phyloP scores from a whole-genome alignment of 2,329 filamentous ascomycete species.

The Aureobasidium sp. region DNA sequence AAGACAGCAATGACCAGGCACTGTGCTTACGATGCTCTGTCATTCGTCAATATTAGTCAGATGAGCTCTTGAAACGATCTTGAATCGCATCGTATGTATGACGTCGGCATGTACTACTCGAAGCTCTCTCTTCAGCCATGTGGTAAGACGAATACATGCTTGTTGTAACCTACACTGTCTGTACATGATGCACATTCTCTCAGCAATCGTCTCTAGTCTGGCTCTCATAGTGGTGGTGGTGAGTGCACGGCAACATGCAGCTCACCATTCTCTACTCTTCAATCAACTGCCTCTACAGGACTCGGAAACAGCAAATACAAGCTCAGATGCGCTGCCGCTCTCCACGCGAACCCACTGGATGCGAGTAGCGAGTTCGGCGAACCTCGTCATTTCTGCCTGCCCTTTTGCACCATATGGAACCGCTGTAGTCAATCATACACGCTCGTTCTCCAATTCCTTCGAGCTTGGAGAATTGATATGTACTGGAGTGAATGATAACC shows the following conservation, averaged over 20 bases:
- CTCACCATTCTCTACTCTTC: background rate
- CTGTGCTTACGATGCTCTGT: background rate
- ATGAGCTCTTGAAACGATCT: background rate
- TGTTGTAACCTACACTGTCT: too few species aligned
- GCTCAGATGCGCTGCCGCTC: background rate
- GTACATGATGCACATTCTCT: too few species aligned
- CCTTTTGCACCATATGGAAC: slow-evolving; percentile 48
- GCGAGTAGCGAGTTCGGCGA: slow-evolving; percentile 41
- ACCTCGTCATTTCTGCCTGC: slow-evolving; percentile 40
- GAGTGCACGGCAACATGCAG: background rate
- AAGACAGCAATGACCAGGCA: background rate
- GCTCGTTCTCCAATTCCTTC: slow-evolving; percentile 17
- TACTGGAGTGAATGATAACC: slow-evolving; percentile 43
- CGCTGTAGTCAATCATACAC: slow-evolving; percentile 51
- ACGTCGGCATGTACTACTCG: background rate
- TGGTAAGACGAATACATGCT: too few species aligned
- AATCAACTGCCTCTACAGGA: background rate
- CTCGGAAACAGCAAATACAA: background rate
- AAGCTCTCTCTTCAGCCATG: background rate
- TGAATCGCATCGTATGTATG: background rate
- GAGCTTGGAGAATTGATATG: slow-evolving; percentile 43
- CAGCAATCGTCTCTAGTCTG: background rate
- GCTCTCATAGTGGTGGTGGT: background rate
- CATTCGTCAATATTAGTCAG: background rate
- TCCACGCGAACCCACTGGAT: slow-evolving; percentile 45